phyloP scores from a whole-genome alignment of 2,329 filamentous ascomycete genomes.

The Chrysoporthe puriensis region DNA sequence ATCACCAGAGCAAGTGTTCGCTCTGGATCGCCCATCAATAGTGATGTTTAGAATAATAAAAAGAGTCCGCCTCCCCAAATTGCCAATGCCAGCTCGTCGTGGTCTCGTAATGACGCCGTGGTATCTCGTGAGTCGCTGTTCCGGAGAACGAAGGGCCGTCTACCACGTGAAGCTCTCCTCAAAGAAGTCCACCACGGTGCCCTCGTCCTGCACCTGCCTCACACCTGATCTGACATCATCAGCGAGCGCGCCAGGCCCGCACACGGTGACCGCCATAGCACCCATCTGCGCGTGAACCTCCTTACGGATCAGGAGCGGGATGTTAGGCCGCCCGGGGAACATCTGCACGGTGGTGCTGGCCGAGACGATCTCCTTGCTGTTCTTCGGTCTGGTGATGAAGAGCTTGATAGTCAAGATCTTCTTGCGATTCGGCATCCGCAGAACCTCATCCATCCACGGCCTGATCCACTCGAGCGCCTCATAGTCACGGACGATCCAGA shows the following conservation, averaged over 20 bases:
- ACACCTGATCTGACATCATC: conserved; percentile 76
- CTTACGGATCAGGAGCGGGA: conserved; percentile 75
- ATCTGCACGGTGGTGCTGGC: conserved; percentile 83
- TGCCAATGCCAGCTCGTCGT: conserved; percentile 9
- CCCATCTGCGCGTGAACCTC: conserved; percentile 83
- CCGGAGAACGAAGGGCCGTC: conserved; percentile 23
- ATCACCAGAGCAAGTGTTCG: conserved; percentile 18
- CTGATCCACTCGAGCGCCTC: conserved; percentile 92
- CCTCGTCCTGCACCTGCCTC: conserved; percentile 62
- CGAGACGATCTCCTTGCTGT: conserved; percentile 78
- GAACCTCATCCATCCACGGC: conserved; percentile 76
- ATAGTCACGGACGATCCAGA: conserved; percentile 91
- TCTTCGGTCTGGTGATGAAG: conserved; percentile 87
- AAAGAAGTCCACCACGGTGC: conserved; percentile 70
- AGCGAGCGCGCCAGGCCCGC: conserved; percentile 73
- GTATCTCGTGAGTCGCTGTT: conserved; percentile 22
- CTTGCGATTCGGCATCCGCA: conserved; percentile 78
- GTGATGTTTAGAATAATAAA: conserved; percentile 2
- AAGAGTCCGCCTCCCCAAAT: conserved; percentile 1
- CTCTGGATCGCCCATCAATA: conserved; percentile 16
- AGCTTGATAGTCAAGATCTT: conserved; percentile 85
- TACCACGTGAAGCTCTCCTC: conserved; percentile 78
- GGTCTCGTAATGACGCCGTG: conserved; percentile 25
- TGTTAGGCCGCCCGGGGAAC: conserved; percentile 86
- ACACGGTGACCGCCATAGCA: conserved; percentile 85